Base-by-base conservation (phyloP, 441 rosid species). In the Gossypium trilobum region DNA sequence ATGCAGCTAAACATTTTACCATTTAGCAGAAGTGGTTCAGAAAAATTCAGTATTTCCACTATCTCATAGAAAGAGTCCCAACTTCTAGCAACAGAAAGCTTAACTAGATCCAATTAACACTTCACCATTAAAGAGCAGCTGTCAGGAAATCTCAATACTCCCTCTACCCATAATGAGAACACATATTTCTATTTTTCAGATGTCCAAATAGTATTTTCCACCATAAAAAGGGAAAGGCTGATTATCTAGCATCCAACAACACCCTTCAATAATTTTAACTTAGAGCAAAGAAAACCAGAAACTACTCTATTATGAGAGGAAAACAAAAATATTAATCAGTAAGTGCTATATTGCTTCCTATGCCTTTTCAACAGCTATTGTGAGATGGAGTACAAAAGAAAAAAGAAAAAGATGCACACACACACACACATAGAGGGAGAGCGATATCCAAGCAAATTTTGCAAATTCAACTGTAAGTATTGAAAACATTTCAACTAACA, bases 71-170 rank as follows among this genome's bases (percentile, higher is more conserved):
- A 67, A 27, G 57, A 10, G 20, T 8, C 42, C 39, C 56, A 22
- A 8, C 16, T 48, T 48, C 71, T 25, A 67, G 74, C 81, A 87
- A 72, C 73, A 80, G 3, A 46, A 54, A 73, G 75, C 50, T 78
- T 63, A 48, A 72, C 62, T 73, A 78, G 74, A 73, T 72, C 64
- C 20, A 27, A 22, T 57, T 61, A 60, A 46, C 59, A 14, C 44
- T 48, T 48, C 54, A 70, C 36, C 10, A 1, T n/a, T 33, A 31
- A 5, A 25, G 11, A 61, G 67, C 25, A 29, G 67, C 17, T 1
- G 14, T 33, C 19, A 29, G 65, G 36, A 14, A 33, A 36, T 16
- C 39, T 62, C 44, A 62, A 62, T 14, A 33, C 50, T 33, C 9
- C 25, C 67, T 62, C 48, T 20, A 19, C 16, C n/a, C 22, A 61